Percentiles rank a stretch among this genome's conserved stretches.
These are phyloP conservation scores for Chiua virens DNA, from an alignment of 768 basidiomycete species.

Conservation along the genomic window DNA sequence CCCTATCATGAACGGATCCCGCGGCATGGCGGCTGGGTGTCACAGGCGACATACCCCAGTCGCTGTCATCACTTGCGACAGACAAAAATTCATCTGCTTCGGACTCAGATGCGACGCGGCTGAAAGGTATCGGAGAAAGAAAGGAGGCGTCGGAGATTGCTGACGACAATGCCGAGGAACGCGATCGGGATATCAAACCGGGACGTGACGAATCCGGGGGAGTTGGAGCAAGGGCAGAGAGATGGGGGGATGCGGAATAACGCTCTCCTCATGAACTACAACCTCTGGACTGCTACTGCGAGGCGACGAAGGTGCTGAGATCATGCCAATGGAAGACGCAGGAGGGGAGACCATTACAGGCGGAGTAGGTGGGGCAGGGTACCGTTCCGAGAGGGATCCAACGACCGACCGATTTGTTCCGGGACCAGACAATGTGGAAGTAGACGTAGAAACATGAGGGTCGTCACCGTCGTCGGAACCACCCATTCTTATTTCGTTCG, in stretches of 20 bases:
- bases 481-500: constrained; percentile 7
- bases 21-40: not conserved
- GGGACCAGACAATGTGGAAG: not conserved
- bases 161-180: constrained; percentile 14
- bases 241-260: not conserved
- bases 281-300: constrained; percentile 16
- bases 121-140: constrained; percentile 23
- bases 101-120: constrained; percentile 18
- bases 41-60: constrained; percentile 8
- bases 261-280: constrained; percentile 1
- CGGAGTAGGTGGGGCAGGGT: constrained; percentile 28
- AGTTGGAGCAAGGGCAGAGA: constrained; percentile 16
- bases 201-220: not conserved
- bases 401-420: constrained; percentile 8
- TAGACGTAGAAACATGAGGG: not conserved
- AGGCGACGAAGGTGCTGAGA: constrained; percentile 24
- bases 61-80: constrained; percentile 18
- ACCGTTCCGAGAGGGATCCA: constrained; percentile 32
- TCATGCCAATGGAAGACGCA: constrained; percentile 21
- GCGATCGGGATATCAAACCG: constrained; percentile 1
- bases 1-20: constrained; percentile 4
- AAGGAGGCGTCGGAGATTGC: constrained; percentile 24
- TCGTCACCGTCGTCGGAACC: not conserved
- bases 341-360: constrained; percentile 30
- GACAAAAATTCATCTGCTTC: constrained; percentile 28